Evolutionary conservation across 1,284 basidiomycete genomes (phyloP).

Genomic region (Heterobasidion parviporum): DNA sequence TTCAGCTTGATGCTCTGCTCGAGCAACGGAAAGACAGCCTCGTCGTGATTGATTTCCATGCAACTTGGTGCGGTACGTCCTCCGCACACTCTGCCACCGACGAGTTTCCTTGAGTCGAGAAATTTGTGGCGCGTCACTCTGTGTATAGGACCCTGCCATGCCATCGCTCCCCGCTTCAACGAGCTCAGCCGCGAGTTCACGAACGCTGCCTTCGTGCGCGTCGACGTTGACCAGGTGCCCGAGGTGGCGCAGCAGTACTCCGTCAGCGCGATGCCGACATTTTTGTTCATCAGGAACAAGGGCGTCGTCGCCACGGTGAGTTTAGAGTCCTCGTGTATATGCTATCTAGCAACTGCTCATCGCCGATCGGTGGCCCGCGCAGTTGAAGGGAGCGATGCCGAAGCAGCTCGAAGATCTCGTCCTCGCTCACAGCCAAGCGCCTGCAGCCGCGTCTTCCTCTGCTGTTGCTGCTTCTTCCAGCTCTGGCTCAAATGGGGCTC

Average conservation of each 20-base stretch:
- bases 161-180: not conserved
- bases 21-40: not conserved
- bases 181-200: not conserved
- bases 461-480: not conserved
- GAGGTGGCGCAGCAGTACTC: not conserved
- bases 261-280: not conserved
- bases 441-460: not conserved
- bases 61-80: conserved; percentile 1
- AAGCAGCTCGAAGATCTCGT: not conserved
- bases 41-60: conserved; percentile 2
- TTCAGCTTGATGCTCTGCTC: not conserved
- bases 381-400: conserved; percentile 1
- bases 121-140: not conserved
- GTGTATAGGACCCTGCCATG: conserved; percentile 1
- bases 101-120: not conserved
- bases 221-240: conserved; percentile 1
- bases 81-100: not conserved
- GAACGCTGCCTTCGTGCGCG: not conserved
- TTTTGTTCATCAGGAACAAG: conserved; percentile 1
- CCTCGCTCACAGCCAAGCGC: not conserved
- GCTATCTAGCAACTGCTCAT: not conserved
- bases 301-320: not conserved
- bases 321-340: not conserved
- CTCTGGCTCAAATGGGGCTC: not conserved
- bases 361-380: not conserved